A percentile compares a stretch with the other conserved stretches of the same genome.
Evolutionary conservation across 2,329 filamentous ascomycete genomes (phyloP).

Genomic region (Dactylellina drechsleri): DNA sequence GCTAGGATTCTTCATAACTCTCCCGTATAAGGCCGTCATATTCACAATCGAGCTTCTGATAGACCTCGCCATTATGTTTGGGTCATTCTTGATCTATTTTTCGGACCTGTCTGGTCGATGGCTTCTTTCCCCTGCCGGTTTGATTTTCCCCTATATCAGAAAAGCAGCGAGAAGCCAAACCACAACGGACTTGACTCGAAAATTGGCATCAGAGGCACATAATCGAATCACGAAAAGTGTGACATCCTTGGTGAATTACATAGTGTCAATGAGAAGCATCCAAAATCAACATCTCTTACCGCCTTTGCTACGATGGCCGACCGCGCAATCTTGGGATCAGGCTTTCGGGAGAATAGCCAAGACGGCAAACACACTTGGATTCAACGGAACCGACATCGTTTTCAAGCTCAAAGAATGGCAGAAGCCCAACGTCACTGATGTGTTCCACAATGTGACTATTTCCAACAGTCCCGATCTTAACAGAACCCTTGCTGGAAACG

Average conservation of each 20-base stretch:
- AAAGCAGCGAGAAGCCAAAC: conserved; percentile 45
- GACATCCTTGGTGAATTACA: conserved; percentile 26
- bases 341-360: conserved; percentile 31
- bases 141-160: conserved; percentile 55
- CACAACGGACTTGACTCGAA: conserved; percentile 55
- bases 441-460: conserved; percentile 15
- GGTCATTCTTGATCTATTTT: conserved; percentile 56
- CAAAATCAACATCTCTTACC: conserved; percentile 23
- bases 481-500: conserved; percentile 17
- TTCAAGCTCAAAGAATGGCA: conserved; percentile 32
- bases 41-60: conserved; percentile 58
- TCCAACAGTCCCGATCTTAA: conserved; percentile 7
- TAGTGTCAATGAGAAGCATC: conserved; percentile 35
- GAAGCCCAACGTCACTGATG: conserved; percentile 17
- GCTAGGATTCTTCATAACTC: conserved; percentile 57
- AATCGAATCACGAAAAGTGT: conserved; percentile 56
- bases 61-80: conserved; percentile 56
- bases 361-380: conserved; percentile 25
- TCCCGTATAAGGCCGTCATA: conserved; percentile 56
- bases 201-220: conserved; percentile 56
- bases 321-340: conserved; percentile 25
- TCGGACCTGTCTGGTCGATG: conserved; percentile 55
- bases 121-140: conserved; percentile 52
- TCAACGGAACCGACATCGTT: conserved; percentile 37
- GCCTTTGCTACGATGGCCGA: conserved; percentile 33